A percentile compares a stretch with the other conserved stretches of the same genome.
Evolutionary conservation across 345 rosid species (phyloP).

Genomic region (Brassica rapa): DNA sequence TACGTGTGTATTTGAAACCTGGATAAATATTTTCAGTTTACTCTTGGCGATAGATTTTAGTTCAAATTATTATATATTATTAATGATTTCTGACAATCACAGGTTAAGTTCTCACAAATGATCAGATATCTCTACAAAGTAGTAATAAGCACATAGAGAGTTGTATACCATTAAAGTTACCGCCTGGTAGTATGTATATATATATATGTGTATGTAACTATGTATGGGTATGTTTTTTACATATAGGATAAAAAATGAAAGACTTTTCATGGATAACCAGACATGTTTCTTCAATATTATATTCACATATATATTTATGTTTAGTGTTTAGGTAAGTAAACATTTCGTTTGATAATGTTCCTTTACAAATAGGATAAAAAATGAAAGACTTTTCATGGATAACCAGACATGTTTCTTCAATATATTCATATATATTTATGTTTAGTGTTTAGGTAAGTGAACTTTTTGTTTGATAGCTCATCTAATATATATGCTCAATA

Average conservation of each 20-base stretch:
- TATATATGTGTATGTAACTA: background rate
- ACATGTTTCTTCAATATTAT: background rate
- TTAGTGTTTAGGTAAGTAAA: background rate
- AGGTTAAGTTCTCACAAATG: slow-evolving; percentile 32
- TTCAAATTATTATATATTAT: background rate
- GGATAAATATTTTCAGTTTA: background rate
- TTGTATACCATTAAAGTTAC: slow-evolving; percentile 33
- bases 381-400: slow-evolving; percentile 7
- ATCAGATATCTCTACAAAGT: slow-evolving; percentile 19
- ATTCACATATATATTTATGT: background rate
- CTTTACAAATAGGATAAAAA: background rate
- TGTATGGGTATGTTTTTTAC: background rate
- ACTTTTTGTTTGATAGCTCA: background rate
- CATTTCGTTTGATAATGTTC: background rate
- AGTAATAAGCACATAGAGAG: slow-evolving; percentile 31
- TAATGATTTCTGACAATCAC: slow-evolving; percentile 19
- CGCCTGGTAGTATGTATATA: background rate
- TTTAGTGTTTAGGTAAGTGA: background rate
- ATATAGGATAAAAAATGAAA: background rate
- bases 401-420: slow-evolving; percentile 4
- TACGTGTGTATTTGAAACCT: slow-evolving; percentile 4
- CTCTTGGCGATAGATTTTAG: background rate
- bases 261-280: slow-evolving; percentile 9
- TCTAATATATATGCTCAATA: slow-evolving; percentile 12
- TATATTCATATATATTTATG: background rate